phyloP scores from a whole-genome alignment of 192 early-diverging fungal genomes.

The Coemansia sp. region DNA sequence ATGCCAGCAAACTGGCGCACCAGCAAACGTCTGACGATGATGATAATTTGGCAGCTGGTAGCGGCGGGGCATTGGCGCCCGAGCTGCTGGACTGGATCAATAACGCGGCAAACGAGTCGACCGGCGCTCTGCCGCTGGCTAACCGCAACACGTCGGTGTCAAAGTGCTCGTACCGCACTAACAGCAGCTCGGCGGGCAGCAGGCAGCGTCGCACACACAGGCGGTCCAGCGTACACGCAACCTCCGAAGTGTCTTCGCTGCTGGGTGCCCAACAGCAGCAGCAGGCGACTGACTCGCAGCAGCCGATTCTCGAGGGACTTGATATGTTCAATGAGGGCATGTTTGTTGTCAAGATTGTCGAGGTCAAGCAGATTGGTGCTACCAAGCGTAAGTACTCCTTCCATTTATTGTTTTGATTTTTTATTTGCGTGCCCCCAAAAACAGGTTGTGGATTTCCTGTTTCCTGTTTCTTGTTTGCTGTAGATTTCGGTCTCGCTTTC shows the following conservation, averaged over 20 bases:
- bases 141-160: conserved; percentile 41
- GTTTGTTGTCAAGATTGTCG: conserved; percentile 51
- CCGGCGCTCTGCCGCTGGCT: conserved; percentile 27
- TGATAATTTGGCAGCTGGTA: neutral
- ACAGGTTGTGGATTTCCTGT: neutral
- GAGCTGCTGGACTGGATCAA: conserved; percentile 53
- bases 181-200: conserved; percentile 52
- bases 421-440: neutral
- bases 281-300: neutral
- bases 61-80: conserved; percentile 21
- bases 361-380: conserved; percentile 44
- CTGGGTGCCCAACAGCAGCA: neutral
- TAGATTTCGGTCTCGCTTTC: neutral
- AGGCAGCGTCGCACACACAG: conserved; percentile 30
- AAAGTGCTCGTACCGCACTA: conserved; percentile 46
- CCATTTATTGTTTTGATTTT: neutral
- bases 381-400: conserved; percentile 14
- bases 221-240: conserved; percentile 46
- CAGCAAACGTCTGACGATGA: neutral
- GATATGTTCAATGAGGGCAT: conserved; percentile 38
- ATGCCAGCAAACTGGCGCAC: conserved; percentile 7
- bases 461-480: conserved; percentile 8
- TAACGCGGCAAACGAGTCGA: conserved; percentile 39
- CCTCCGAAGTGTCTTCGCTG: conserved; percentile 18
- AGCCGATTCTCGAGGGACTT: conserved; percentile 1